These are phyloP conservation scores for Phytopythium helicoides DNA, from an alignment of 352 stramenopile species.

Conservation along the genomic window DNA sequence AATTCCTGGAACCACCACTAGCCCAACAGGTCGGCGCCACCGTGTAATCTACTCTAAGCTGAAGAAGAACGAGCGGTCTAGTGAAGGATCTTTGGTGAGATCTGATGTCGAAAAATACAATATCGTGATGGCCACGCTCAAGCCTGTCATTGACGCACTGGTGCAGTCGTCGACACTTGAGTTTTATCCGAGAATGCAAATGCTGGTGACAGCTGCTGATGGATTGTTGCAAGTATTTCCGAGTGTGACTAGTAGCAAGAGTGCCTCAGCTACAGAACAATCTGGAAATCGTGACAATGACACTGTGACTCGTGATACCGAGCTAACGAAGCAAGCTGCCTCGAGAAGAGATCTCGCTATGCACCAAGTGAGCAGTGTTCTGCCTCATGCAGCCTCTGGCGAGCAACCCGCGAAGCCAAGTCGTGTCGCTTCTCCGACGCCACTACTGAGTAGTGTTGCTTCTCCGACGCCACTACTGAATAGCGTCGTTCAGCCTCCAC, in stretches of 20 bases:
- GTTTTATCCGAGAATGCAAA: constrained; percentile 1
- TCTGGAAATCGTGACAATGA: too few relatives aligned
- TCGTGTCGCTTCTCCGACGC: too few relatives aligned
- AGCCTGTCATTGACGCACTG: neutral
- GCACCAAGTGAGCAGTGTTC: too few relatives aligned
- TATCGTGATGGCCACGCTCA: neutral
- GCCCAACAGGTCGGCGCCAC: neutral
- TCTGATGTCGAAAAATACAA: constrained; percentile 4
- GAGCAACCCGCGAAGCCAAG: too few relatives aligned
- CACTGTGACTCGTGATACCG: too few relatives aligned
- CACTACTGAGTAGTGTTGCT: too few relatives aligned
- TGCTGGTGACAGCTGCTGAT: neutral
- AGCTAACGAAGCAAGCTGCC: too few relatives aligned
- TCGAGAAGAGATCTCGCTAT: too few relatives aligned
- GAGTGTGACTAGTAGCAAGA: neutral
- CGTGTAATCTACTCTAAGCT: constrained; percentile 1
- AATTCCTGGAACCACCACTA: neutral
- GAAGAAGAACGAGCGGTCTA: constrained; percentile 1
- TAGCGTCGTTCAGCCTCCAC: too few relatives aligned
- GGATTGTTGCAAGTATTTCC: neutral
- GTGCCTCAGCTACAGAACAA: too few relatives aligned
- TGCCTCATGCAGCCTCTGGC: too few relatives aligned
- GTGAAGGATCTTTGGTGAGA: neutral
- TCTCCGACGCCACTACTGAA: too few relatives aligned
- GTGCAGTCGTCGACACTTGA: neutral